These are phyloP conservation scores for Apiospora malaysiana DNA, from an alignment of 2,329 filamentous ascomycete species.

Conservation along the genomic window DNA sequence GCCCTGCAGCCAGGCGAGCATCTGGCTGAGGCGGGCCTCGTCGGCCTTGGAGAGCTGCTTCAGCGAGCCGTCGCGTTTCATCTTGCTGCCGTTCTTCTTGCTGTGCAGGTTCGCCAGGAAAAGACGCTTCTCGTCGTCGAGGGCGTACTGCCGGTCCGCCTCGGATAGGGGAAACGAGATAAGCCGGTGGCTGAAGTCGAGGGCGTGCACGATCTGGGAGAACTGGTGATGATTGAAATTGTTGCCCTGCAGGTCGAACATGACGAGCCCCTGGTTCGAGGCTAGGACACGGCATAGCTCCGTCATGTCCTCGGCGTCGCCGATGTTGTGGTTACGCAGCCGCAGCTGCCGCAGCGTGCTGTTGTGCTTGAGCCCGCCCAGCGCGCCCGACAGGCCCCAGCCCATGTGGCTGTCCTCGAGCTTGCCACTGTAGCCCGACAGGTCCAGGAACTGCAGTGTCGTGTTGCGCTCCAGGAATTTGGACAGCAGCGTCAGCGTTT, in stretches of 20 bases:
- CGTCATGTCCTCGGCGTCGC: constrained; percentile 42
- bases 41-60: constrained; percentile 33
- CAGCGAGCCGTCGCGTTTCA: constrained; percentile 26
- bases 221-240: constrained; percentile 52
- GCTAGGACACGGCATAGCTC: constrained; percentile 57
- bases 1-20: constrained; percentile 33
- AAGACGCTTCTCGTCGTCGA: constrained; percentile 34
- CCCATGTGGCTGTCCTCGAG: constrained; percentile 63
- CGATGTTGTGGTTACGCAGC: constrained; percentile 62
- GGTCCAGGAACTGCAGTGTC: constrained; percentile 58
- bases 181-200: constrained; percentile 37
- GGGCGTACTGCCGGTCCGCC: constrained; percentile 34
- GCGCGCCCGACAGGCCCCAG: constrained; percentile 56
- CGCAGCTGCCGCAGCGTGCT: constrained; percentile 55
- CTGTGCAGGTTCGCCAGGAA: constrained; percentile 30
- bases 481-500: constrained; percentile 55
- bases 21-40: constrained; percentile 34
- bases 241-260: constrained; percentile 61
- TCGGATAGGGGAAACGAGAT: constrained; percentile 39
- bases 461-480: constrained; percentile 58
- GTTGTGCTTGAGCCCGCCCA: constrained; percentile 54
- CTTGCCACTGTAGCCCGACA: constrained; percentile 63
- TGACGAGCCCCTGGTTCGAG: constrained; percentile 54
- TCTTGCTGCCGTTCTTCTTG: constrained; percentile 20
- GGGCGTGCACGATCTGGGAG: constrained; percentile 36